These are phyloP conservation scores for Leucogyrophana mollusca DNA, from an alignment of 768 basidiomycete species.

Conservation along the genomic window DNA sequence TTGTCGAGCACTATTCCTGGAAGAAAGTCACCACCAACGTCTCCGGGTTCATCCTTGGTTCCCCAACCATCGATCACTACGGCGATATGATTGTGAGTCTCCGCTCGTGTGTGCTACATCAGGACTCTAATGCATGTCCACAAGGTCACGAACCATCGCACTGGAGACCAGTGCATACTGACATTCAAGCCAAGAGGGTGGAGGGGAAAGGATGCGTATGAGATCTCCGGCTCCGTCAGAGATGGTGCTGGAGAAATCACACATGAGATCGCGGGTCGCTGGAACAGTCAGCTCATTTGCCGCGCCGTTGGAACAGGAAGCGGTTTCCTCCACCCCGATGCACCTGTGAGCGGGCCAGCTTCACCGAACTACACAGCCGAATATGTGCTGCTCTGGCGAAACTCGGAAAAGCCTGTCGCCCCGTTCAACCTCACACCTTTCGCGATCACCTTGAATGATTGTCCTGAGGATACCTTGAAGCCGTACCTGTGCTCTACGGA, in stretches of 20 bases:
- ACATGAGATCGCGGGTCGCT: slow-evolving; percentile 92
- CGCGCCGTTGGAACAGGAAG: slow-evolving; percentile 61
- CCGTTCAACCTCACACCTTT: slow-evolving; percentile 97
- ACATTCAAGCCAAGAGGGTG: slow-evolving; percentile 97
- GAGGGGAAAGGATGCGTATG: slow-evolving; percentile 88
- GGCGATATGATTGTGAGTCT: slow-evolving; percentile 87
- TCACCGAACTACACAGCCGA: slow-evolving; percentile 53
- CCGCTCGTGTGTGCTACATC: neutral
- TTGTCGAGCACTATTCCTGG: slow-evolving; percentile 92
- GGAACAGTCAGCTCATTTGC: slow-evolving; percentile 94
- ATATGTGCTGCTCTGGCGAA: slow-evolving; percentile 89
- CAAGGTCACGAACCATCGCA: slow-evolving; percentile 88
- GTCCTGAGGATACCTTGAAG: slow-evolving; percentile 64
- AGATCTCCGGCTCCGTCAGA: slow-evolving; percentile 84
- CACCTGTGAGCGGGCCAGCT: slow-evolving; percentile 46
- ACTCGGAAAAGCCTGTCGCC: slow-evolving; percentile 76
- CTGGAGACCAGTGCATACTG: slow-evolving; percentile 80
- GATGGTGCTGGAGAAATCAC: slow-evolving; percentile 61
- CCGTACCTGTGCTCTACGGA: slow-evolving; percentile 86
- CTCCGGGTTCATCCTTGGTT: slow-evolving; percentile 91
- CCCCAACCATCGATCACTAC: slow-evolving; percentile 87
- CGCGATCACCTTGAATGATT: slow-evolving; percentile 90
- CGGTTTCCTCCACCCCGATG: slow-evolving; percentile 72
- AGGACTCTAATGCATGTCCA: slow-evolving; percentile 5
- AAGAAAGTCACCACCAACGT: slow-evolving; percentile 92